phyloP scores from a whole-genome alignment of 257 asterid genomes.

The Coffea eugenioides region DNA sequence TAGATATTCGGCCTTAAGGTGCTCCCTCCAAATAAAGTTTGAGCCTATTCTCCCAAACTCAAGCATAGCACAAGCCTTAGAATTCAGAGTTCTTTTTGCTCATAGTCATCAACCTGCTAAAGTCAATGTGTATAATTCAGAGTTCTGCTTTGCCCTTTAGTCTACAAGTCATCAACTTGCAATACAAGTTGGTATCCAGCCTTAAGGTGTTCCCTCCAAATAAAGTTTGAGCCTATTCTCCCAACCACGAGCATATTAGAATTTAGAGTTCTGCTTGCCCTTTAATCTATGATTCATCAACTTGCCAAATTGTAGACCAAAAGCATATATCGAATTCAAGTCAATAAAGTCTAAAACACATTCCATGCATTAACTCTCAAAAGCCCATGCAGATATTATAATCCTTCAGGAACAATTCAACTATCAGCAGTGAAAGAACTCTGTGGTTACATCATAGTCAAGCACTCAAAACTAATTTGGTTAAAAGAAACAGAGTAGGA shows the following conservation, averaged over 20 bases:
- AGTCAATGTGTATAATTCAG: no score
- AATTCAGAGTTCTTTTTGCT: background rate
- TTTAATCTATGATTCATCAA: background rate
- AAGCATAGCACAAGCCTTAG: background rate
- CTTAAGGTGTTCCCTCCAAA: no score
- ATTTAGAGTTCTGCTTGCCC: no score
- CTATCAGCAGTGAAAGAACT: background rate
- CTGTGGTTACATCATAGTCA: background rate
- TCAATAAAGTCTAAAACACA: background rate
- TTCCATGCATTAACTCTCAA: background rate
- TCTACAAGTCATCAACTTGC: background rate
- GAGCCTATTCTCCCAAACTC: background rate
- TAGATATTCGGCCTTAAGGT: background rate
- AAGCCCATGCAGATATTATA: background rate
- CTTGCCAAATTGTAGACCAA: background rate
- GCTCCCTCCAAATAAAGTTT: no score
- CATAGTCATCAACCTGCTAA: no score
- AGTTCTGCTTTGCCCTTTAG: no score
- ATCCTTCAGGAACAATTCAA: background rate
- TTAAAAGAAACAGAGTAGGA: background rate
- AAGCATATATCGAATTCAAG: background rate
- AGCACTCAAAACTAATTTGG: background rate
- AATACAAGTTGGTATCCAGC: no score
- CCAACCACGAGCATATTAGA: no score
- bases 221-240: no score